Evolutionary conservation across 1,284 basidiomycete genomes (phyloP), one percentile per base, ranked within the genome.

Genomic region (Ustilago shanxiensis): DNA sequence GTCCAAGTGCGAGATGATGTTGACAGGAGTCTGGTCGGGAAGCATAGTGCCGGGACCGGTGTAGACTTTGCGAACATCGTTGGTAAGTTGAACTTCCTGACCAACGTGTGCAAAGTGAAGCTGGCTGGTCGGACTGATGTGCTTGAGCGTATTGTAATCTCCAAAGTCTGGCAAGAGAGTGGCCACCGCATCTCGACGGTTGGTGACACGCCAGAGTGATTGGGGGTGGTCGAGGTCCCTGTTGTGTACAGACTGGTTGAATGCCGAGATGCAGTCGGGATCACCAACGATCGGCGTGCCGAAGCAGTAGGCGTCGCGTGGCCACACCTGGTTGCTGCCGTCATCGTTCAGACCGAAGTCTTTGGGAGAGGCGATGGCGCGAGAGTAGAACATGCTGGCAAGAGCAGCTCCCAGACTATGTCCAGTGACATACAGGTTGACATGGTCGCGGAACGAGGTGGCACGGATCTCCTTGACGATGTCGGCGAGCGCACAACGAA

Each of bases 51-150:
- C 77, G 0, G 77, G 77, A 24, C 77, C 77, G 7, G 72, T 66
- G 51, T 60, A 69, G 53, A 74, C 67, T 49, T 60, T 68, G 39
- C 44, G 49, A 18, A 61, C 20, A 29, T 73, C 28, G 52, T 65
- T 63, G 51, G 24, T 44, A 14, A 79, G 54, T 59, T 79, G 72
- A 13, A 79, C 45, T 55, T 79, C 73, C 53, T 76, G 69, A 18
- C 77, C 77, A 29, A 79, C 41, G 54, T 79, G 77, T 2, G 77
- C 69, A 64, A 76, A 79, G 63, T 79, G 70, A 22, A 79, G 68
- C 66, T 79, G 77, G 39, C 68, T 77, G 16, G 59, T 56, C 2
- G 77, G 66, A 35, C 67, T 70, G 50, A 74, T 72, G 63, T 76
- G 69, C 37, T 24, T 35, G 18, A 67, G 65, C 16, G 28, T n/a